Evolutionary conservation across 331 rosid species (phyloP), one percentile per base, ranked within the genome.

Genomic region (Saraca asoca): DNA sequence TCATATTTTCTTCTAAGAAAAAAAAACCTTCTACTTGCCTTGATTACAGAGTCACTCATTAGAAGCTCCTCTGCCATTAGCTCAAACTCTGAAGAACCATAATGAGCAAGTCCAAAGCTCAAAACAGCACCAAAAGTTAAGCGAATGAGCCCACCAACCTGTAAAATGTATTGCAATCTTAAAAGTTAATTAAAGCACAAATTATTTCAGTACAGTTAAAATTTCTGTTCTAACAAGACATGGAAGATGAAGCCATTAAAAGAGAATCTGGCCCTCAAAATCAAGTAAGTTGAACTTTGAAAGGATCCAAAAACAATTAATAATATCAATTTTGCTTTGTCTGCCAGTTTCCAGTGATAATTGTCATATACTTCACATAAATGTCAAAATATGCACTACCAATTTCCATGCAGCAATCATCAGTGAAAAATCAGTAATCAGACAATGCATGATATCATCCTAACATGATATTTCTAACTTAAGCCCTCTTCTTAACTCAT

Each of bases 41-140:
- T 88, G 72, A 94, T 82, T 58, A 69, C 85, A 58, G 97, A 88
- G 81, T 94, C 86, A n/a, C 99, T 94, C 99, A 94, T 94, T 70
- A 94, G 71, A 79, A 94, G 92, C 77, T 94, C 99, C 83, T 94
- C 99, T 35, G 99, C 99, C 86, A 94, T 86, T 78, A 94, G 73
- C 91, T 94, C 99, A 79, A 94, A 91, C 81, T 83, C 99, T 43
- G 99, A 94, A 57, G 95, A 75, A 70, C 96, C 77, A 69, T 77
- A 85, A 70, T 94, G 99, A 51, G 85, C 92, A 55, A 94, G 95
- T 67, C 99, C 99, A 80, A 94, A 90, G 82, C 95, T 88, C 68
- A 94, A 71, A 60, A 79, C 82, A 41, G 95, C 86, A 12, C 85
- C 84, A 79, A 42, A 63, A 52, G 88, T 78, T 71, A 94, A 81